Conservation (phyloP, 306 rosid species). For the Prunus padus region DNA sequence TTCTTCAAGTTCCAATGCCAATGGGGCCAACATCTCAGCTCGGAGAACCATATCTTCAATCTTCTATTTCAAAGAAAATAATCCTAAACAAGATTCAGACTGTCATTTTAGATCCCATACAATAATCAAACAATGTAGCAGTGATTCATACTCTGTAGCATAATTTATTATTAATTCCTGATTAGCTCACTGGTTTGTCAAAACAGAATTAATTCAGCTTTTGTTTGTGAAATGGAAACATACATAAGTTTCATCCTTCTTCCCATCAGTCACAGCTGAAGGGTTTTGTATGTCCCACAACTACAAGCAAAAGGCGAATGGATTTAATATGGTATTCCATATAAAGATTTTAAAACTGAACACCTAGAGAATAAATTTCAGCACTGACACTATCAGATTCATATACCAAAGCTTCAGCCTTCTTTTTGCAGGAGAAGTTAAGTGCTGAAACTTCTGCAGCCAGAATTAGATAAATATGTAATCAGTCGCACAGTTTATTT, state of each 20-base stretch:
- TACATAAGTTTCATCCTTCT: neutral
- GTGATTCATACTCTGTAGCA: neutral
- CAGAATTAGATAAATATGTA: neutral
- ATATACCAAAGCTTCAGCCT: neutral
- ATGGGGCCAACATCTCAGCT: constrained; percentile 63
- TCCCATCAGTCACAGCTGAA: neutral
- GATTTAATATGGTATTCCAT: neutral
- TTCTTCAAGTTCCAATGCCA: constrained; percentile 76
- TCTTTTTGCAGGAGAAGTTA: neutral
- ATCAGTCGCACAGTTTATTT: neutral
- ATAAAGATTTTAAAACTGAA: neutral
- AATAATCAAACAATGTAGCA: neutral
- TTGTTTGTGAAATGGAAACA: neutral
- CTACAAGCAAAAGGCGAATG: neutral
- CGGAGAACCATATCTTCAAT: constrained; percentile 74
- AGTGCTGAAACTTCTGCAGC: no score
- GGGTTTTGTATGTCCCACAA: neutral
- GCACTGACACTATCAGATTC: neutral
- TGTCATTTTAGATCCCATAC: constrained; percentile 9
- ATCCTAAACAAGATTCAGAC: constrained; percentile 41
- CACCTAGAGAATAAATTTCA: neutral
- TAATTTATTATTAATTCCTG: neutral
- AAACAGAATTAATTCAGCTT: neutral
- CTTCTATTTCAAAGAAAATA: constrained; percentile 73
- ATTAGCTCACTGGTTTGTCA: neutral